Evolutionary conservation across 352 stramenopile genomes (phyloP).

Genomic region (Pythium pectinolyticum): DNA sequence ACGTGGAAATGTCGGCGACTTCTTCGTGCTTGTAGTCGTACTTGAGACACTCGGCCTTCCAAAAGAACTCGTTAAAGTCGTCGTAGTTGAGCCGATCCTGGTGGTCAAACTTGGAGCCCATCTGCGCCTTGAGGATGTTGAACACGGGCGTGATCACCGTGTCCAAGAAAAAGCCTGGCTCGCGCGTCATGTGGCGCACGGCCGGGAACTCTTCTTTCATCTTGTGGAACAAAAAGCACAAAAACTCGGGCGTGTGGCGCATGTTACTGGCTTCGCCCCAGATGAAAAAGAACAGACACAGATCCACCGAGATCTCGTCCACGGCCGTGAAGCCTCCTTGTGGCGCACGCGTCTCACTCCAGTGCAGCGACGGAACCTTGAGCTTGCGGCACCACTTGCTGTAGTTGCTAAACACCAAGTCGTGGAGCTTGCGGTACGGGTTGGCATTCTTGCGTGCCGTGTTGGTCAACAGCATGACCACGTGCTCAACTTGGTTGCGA

Average conservation of each 20-base stretch:
- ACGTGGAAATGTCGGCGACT: constrained; percentile 63
- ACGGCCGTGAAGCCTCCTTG: constrained; percentile 85
- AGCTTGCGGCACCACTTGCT: constrained; percentile 88
- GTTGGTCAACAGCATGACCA: constrained; percentile 96
- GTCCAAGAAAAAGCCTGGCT: constrained; percentile 97
- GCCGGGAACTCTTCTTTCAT: constrained; percentile 86
- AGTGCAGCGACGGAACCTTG: constrained; percentile 66
- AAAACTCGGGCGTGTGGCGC: constrained; percentile 96
- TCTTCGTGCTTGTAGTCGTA: constrained; percentile 93
- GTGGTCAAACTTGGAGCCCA: constrained; percentile 92
- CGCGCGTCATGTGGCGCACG: constrained; percentile 63
- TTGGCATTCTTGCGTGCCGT: constrained; percentile 73
- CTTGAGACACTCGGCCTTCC: constrained; percentile 93
- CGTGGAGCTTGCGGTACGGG: constrained; percentile 80
- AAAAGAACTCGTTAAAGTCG: constrained; percentile 99
- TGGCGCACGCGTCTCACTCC: constrained; percentile 59
- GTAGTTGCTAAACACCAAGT: constrained; percentile 88
- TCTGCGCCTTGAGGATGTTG: constrained; percentile 74
- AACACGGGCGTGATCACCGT: constrained; percentile 98
- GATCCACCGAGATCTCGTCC: constrained; percentile 85
- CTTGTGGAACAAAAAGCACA: constrained; percentile 99
- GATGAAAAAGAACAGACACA: constrained; percentile 97
- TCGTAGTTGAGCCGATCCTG: constrained; percentile 97
- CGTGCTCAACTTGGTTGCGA: constrained; percentile 97
- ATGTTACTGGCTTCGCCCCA: constrained; percentile 98